These are phyloP conservation scores for Exophiala sideris DNA, from an alignment of 2,329 filamentous ascomycete species.

Conservation along the genomic window DNA sequence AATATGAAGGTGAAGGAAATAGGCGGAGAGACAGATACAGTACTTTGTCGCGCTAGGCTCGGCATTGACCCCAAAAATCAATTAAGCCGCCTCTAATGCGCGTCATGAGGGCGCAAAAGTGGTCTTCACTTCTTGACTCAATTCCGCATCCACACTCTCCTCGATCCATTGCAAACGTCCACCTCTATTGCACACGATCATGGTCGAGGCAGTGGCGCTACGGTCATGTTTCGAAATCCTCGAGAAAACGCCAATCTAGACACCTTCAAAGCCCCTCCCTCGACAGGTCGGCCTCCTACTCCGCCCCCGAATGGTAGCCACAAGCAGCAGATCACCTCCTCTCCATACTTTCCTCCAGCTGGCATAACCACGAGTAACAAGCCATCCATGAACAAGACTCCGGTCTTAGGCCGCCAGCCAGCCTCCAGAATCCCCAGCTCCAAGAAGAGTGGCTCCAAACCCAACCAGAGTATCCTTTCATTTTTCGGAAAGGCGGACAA, in stretches of 20 bases:
- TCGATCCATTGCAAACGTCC: not conserved
- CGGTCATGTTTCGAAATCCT: slow-evolving; percentile 27
- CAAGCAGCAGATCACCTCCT: not conserved
- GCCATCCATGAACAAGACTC: slow-evolving; percentile 15
- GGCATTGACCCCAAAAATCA: too few species aligned
- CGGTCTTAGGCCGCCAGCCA: slow-evolving; percentile 16
- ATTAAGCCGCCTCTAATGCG: not conserved
- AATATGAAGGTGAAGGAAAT: too few species aligned
- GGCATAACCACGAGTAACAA: slow-evolving; percentile 18
- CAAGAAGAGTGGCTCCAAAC: slow-evolving; percentile 27
- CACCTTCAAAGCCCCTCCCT: slow-evolving; percentile 6
- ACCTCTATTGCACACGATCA: not conserved
- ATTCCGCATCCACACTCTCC: not conserved
- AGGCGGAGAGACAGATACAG: too few species aligned
- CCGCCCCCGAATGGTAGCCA: slow-evolving; percentile 10
- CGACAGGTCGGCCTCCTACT: slow-evolving; percentile 23
- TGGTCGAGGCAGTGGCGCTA: slow-evolving; percentile 1
- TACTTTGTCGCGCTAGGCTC: not conserved
- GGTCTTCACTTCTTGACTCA: not conserved
- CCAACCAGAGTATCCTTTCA: slow-evolving; percentile 51
- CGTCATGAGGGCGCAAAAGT: slow-evolving; percentile 5
- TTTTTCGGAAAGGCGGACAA: slow-evolving; percentile 53
- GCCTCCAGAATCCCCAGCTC: slow-evolving; percentile 17
- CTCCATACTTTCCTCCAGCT: slow-evolving; percentile 18
- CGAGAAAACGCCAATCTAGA: slow-evolving; percentile 17